Evolutionary conservation across 306 rosid genomes (phyloP).

Genomic region (Dicorynia guianensis): DNA sequence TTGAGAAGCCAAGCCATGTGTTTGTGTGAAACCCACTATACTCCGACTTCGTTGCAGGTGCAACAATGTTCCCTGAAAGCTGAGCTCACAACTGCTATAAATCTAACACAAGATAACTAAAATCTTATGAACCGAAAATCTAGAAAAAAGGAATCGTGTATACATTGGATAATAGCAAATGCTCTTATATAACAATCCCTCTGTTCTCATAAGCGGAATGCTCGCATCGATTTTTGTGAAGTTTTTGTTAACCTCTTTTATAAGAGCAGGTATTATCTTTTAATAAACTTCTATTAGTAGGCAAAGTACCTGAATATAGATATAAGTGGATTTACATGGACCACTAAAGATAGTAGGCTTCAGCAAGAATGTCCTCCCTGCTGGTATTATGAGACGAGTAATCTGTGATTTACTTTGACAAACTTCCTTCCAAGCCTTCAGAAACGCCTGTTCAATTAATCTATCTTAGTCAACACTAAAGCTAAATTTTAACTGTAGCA

Average conservation of each 20-base stretch:
- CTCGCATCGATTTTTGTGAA: no score
- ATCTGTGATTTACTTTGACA: constrained; percentile 41
- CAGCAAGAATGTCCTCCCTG: constrained; percentile 46
- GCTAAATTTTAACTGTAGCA: background rate
- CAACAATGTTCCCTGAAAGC: constrained; percentile 57
- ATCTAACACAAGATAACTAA: no score
- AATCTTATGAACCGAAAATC: no score
- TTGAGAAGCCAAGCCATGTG: constrained; percentile 59
- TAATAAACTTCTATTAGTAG: no score
- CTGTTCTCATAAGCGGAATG: no score
- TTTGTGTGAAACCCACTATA: constrained; percentile 46
- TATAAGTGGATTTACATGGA: constrained; percentile 54
- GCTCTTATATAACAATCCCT: no score
- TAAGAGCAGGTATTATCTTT: no score
- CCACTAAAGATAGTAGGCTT: constrained; percentile 48
- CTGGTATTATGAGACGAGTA: constrained; percentile 45
- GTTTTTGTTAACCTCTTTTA: no score
- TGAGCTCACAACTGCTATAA: background rate
- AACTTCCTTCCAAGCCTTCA: constrained; percentile 50
- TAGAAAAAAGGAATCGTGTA: no score
- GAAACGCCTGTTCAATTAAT: constrained; percentile 50
- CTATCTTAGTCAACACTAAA: background rate
- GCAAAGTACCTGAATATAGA: constrained; percentile 44
- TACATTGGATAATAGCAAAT: no score
- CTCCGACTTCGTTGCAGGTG: constrained; percentile 48